Percentiles rank a stretch among this genome's conserved stretches.
phyloP scores from a whole-genome alignment of 208 protist genomes.

The Tritrichomonas musculus region DNA sequence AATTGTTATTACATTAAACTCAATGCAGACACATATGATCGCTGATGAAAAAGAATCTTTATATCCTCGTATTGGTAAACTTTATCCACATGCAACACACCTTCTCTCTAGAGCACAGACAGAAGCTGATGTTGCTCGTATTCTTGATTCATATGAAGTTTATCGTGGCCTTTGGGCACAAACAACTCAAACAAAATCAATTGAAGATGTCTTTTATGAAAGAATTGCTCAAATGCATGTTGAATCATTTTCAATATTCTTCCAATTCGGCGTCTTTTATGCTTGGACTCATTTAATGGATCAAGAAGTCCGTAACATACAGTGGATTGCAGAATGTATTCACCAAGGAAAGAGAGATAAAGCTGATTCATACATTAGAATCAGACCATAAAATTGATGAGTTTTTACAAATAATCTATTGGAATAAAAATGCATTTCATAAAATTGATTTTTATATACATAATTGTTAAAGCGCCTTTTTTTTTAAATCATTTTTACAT shows the following conservation, averaged over 20 bases:
- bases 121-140: slow-evolving; percentile 36
- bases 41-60: not conserved
- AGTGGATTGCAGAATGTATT: slow-evolving; percentile 53
- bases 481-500: too few species aligned
- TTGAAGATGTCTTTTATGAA: slow-evolving; percentile 42
- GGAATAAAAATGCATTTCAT: too few species aligned
- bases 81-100: slow-evolving; percentile 40
- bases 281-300: slow-evolving; percentile 49
- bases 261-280: slow-evolving; percentile 47
- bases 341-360: slow-evolving; percentile 32
- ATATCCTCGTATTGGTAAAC: not conserved
- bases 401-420: too few species aligned
- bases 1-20: slow-evolving; percentile 56
- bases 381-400: not conserved
- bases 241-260: slow-evolving; percentile 29
- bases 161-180: not conserved
- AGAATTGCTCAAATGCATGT: slow-evolving; percentile 38
- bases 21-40: slow-evolving; percentile 36
- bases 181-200: slow-evolving; percentile 1
- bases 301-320: slow-evolving; percentile 51
- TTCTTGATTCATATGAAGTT: slow-evolving; percentile 42
- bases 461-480: too few species aligned
- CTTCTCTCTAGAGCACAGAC: slow-evolving; percentile 30
- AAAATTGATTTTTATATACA: too few species aligned
- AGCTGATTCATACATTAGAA: not conserved